A percentile compares a stretch with the other conserved stretches of the same genome.
Evolutionary conservation across 2,329 filamentous ascomycete species (phyloP).

Genomic region (Helotiales sp.): DNA sequence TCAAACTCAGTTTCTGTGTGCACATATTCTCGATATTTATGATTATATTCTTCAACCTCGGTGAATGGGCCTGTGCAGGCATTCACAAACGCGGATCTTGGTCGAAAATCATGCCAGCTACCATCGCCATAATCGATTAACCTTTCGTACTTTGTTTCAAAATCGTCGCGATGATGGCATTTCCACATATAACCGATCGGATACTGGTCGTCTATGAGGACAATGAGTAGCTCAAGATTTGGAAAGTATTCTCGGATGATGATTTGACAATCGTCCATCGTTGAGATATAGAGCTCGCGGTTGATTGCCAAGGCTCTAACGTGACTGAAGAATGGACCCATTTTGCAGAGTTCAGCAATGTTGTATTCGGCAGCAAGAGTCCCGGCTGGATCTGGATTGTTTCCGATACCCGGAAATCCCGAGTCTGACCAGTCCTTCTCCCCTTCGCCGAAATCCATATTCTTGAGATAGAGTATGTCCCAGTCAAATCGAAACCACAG

Average conservation of each 20-base stretch:
- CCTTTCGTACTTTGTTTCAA: neutral
- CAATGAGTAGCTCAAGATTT: neutral
- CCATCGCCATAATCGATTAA: neutral
- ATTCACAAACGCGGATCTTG: neutral
- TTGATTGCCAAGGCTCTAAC: neutral
- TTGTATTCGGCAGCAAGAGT: neutral
- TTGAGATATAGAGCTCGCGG: neutral
- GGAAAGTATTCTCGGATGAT: neutral
- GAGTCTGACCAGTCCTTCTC: neutral
- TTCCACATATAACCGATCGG: neutral
- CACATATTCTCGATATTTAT: neutral
- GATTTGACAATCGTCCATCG: neutral
- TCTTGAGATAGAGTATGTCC: neutral
- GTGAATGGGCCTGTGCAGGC: neutral
- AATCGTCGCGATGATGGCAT: neutral
- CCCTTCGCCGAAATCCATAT: neutral
- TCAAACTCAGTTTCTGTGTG: neutral
- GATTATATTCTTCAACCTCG: neutral
- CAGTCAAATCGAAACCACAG: neutral
- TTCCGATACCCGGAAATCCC: neutral
- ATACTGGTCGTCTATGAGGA: neutral
- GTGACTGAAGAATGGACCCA: neutral
- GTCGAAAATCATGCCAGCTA: neutral
- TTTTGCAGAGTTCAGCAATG: neutral
- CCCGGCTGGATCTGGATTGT: neutral